Evolutionary conservation across 805 yeast species (phyloP), one percentile per base, ranked within the genome.

Genomic region (Cyberlindnera japonica): DNA sequence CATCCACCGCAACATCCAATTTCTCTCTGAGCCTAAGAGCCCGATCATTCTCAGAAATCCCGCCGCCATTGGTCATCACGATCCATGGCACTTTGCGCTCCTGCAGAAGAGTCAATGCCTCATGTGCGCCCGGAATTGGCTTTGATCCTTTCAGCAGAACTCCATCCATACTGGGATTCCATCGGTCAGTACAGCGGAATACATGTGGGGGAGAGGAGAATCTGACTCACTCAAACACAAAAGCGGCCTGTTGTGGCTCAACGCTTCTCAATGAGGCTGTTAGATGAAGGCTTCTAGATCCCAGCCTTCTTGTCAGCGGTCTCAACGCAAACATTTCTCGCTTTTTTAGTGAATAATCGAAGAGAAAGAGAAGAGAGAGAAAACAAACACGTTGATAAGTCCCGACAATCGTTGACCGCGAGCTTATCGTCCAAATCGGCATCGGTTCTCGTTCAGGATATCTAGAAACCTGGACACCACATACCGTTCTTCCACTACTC

Each of bases 11-110:
- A 9, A 57, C 17, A 7, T 64, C 70, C 38, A 83, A 60, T 25
- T 62, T 61, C 8, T 64, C 53, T 2, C 78, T 69, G 3, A 86
- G 58, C 24, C 70, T 72, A 3, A 67, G 65, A 2, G 79, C 77
- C 32, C 95, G 67, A n/a, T 68, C 71, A 5, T 54, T 45, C 54
- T 89, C 97, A 11, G 74, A 62, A 23, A 72, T 72, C 2, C 97
- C 96, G 6, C 96, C 96, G 15, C 97, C 96, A 59, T 90, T 89
- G 7, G 96, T 89, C 57, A 90, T 68, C 30, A 90, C 57, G n/a
- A 88, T 77, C 64, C 78, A 90, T 1, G 97, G 96, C 6, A 88
- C 67, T 15, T 72, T 69, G 17, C 71, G 55, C 7, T 69, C 47
- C 32, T 80, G 66, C 33, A 90, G 65, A 14, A 75, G 57, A 34